Evolutionary conservation across 495 filamentous ascomycete species (phyloP), one percentile per base, ranked within the genome.

Genomic region (Chaetomium cochliodes): DNA sequence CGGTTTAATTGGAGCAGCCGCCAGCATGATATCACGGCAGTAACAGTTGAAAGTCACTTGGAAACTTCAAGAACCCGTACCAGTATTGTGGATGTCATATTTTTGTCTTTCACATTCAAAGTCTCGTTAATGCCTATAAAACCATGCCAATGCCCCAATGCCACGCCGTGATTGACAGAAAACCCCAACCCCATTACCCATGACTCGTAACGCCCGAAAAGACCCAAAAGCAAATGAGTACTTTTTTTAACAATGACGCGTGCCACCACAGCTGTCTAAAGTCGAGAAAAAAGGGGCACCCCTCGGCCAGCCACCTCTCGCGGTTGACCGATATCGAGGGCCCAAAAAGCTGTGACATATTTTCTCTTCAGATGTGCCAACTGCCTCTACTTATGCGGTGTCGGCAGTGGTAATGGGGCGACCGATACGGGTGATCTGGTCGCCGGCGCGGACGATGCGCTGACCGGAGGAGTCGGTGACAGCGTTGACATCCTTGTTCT

Each of bases 371-470:
- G 53, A n/a, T 41, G 47, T 26, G 1, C 20, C 2, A 12, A 50
- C 60, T 18, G 30, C 9, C 7, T 3, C 50, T 23, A 28, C 28
- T 77, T 77, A 93, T 60, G 91, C 91, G 18, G 91, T 91, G 67
- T 88, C 87, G 39, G 91, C 91, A 63, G 81, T 87, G 41, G 83
- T 85, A 11, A 88, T 81, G 16, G 91, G 91, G 66, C 90, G 84
- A 3, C 80, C 72, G 11, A 98, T 88, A 77, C 91, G 92, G 58
- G 94, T 98, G 64, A 90, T 83, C 79, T 98, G 94, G 69, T 87
- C 83, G 50, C 96, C 96, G 56, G 94, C 94, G 28, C 96, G 90
- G 71, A 97, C 85, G 70, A 98, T 91, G 59, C 87, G 86, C 72
- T 91, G 85, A 44, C 93, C 94, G 46, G 85, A 80, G 9, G 85